Conservation (phyloP, 768 basidiomycete genomes). For the Saitozyma podzolica region DNA sequence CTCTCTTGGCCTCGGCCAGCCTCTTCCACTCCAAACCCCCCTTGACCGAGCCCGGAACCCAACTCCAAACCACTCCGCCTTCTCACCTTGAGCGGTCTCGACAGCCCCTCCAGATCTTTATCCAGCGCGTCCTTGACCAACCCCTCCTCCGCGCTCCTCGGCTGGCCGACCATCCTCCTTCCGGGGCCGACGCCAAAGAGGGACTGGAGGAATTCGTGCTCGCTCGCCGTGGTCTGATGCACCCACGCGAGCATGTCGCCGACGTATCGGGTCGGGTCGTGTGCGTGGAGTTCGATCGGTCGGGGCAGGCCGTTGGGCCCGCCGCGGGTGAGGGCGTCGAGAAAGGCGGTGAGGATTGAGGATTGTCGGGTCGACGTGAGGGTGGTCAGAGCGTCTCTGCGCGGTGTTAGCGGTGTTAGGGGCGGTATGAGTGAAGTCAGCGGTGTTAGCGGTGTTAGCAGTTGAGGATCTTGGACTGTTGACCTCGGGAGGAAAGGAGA, state of each 20-base stretch:
- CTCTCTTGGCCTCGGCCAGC: too few species aligned
- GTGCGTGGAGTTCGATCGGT: slow-evolving; percentile 95
- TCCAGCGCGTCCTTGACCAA: slow-evolving; percentile 81
- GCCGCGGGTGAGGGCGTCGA: slow-evolving; percentile 83
- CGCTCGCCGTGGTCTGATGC: slow-evolving; percentile 91
- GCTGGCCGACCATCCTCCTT: slow-evolving; percentile 74
- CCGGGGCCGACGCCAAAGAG: slow-evolving; percentile 72
- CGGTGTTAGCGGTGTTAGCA: too few species aligned
- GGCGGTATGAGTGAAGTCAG: too few species aligned
- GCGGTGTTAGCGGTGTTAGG: too few species aligned
- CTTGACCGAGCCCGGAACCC: too few species aligned
- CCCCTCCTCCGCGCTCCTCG: slow-evolving; percentile 61
- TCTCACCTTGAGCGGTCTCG: slow-evolving; percentile 80
- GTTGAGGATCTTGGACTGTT: too few species aligned
- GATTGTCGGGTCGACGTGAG: slow-evolving; percentile 81
- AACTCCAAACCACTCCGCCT: too few species aligned
- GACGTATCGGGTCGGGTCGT: slow-evolving; percentile 92
- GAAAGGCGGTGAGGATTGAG: slow-evolving; percentile 76
- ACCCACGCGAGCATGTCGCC: slow-evolving; percentile 99
- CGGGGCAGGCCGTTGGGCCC: slow-evolving; percentile 80
- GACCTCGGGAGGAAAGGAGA: too few species aligned
- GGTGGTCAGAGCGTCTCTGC: slow-evolving; percentile 70
- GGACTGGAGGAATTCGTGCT: slow-evolving; percentile 87
- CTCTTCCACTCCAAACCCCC: too few species aligned
- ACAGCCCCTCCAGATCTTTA: slow-evolving; percentile 74